Conservation (phyloP, 495 filamentous ascomycete genomes). For the Tricharina praecox region DNA sequence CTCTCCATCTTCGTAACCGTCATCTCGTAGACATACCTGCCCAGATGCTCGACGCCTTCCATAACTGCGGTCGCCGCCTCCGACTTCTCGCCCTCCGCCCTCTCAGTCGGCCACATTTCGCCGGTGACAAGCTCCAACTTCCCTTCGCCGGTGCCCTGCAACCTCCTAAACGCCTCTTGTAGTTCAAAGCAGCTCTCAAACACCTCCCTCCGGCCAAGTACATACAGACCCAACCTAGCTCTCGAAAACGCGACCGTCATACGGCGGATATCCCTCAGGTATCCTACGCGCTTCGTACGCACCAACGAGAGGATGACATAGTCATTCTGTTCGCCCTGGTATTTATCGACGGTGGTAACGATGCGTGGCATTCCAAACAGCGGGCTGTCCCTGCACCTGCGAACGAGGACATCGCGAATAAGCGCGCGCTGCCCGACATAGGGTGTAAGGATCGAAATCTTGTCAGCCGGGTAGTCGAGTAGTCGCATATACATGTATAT, state of each 20-base stretch:
- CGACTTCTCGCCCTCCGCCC: conserved; percentile 41
- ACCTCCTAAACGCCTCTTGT: conserved; percentile 59
- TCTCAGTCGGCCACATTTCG: conserved; percentile 64
- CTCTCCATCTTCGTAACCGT: conserved; percentile 63
- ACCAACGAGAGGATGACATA: conserved; percentile 88
- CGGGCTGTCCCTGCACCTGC: conserved; percentile 63
- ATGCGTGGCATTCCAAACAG: conserved; percentile 83
- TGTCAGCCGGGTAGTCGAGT: conserved; percentile 81
- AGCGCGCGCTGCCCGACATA: conserved; percentile 91
- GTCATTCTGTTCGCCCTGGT: conserved; percentile 98
- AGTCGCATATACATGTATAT: conserved; percentile 96
- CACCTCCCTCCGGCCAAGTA: conserved; percentile 75
- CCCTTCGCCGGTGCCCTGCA: conserved; percentile 51
- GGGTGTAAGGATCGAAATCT: conserved; percentile 78
- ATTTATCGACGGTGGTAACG: conserved; percentile 92
- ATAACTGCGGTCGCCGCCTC: conserved; percentile 42
- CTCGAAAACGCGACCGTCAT: conserved; percentile 94
- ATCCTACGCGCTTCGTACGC: conserved; percentile 76
- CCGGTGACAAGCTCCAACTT: conserved; percentile 65
- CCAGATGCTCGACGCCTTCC: conserved; percentile 84
- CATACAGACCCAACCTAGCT: conserved; percentile 78
- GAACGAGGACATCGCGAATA: conserved; percentile 73
- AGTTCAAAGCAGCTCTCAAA: conserved; percentile 84
- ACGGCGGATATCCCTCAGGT: conserved; percentile 81
- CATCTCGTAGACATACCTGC: conserved; percentile 96